Evolutionary conservation across 2,329 filamentous ascomycete genomes (phyloP), one percentile per base, ranked within the genome.

Genomic region (Ophiostoma perfectum): DNA sequence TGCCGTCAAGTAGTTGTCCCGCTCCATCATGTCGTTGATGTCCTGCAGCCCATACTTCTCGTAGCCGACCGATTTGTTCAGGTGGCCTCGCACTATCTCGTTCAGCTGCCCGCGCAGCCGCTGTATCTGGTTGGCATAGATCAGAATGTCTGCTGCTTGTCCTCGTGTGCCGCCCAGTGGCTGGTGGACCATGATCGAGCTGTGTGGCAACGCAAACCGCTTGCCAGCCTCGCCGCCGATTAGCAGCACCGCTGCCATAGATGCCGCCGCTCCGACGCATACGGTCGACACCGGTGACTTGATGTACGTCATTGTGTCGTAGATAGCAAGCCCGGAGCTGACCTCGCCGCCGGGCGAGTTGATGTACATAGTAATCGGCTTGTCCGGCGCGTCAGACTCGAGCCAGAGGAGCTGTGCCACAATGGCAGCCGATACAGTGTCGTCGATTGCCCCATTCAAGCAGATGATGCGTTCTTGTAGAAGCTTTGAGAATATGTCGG

Each of bases 261-360:
- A 95, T 1, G 95, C 94, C 0, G 96, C 95, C 75, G 96, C 92
- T 7, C 95, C 95, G 60, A 99, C 86, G 75, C 95, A 98, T 42
- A 99, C 95, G 0, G 95, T 99, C 60, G 90, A 94, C 0, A 99
- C 93, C 0, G 94, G 92, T 2, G 91, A 91, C 70, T 90, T 88
- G 76, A 99, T 98, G 78, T 99, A 99, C 74, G 90, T 88, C 94
- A 99, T 98, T 12, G 95, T 99, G 78, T 99, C 95, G 83, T 99
- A 99, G 75, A 99, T 98, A 39, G 95, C 93, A 70, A 90, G 83
- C 16, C 88, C 88, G 1, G 95, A 94, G 71, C 90, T 94, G 55
- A 99, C 93, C 58, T 91, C 94, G 68, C 95, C 95, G 65, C 95
- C 95, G 0, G 94, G 94, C 0, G 92, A 96, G 81, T 99, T 97